Evolutionary conservation across 352 stramenopile species (phyloP), one percentile per base, ranked within the genome.

Genomic region (Phytophthora citrophthora): DNA sequence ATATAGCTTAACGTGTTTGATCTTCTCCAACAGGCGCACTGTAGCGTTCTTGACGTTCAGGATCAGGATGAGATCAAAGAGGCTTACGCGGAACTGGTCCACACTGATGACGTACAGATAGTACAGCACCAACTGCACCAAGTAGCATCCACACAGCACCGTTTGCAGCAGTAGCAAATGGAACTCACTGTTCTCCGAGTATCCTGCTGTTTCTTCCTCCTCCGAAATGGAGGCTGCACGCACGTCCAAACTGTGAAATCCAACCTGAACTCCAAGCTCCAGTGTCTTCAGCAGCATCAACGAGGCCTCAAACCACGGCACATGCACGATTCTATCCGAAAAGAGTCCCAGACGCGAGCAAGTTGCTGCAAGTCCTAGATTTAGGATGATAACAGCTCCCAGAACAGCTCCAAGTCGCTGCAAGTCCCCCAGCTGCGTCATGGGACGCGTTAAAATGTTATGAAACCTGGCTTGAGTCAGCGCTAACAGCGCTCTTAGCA

Each of bases 1-100:
- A 54, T 91, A 91, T 20, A 85, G 51, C 32, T 89, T 84, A 1
- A 91, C 79, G 29, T 88, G 76, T 34, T 84, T 88, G 36, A 81
- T 40, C 57, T 91, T 90, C 49, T 90, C 81, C 24, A 91, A 58
- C 8, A 93, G 53, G 18, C 82, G 60, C 16, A 90, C 73, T 0
- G 81, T 91, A 10, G 85, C 82, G 31, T 89, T 91, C 64, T 93
- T 93, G n/a, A 93, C 82, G 29, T 90, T 91, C 16, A 93, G 52
- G 38, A 93, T 89, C 50, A 93, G 56, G 29, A 91, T 90, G 24
- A 93, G 82, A 50, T 93, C 85, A 29, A 91, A 76, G 41, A 93
- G 81, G 32, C 81, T 91, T 26, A 91, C 80, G 23, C 85, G 77
- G 64, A 93, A 93, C 47, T 91, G 79, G 63, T 91, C 82, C 31